Conservation (phyloP, 306 rosid genomes). For the Senna siamea region DNA sequence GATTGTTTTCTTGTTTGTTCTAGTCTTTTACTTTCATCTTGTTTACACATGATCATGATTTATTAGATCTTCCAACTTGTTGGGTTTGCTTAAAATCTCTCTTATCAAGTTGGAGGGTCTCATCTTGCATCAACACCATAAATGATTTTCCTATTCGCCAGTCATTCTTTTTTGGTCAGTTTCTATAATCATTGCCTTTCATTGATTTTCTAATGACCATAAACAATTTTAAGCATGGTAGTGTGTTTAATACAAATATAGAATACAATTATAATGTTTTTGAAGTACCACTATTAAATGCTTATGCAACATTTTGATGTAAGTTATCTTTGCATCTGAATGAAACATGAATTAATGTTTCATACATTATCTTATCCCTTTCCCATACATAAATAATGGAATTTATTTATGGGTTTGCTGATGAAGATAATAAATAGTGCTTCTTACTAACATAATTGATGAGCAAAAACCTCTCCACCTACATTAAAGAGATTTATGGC, state of each 20-base stretch:
- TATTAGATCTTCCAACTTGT: slow-evolving; percentile 22
- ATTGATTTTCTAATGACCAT: background rate
- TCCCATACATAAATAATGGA: slow-evolving; percentile 76
- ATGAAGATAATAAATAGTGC: slow-evolving; percentile 78
- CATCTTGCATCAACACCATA: slow-evolving; percentile 17
- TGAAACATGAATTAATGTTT: too few relatives aligned
- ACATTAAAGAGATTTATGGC: slow-evolving; percentile 72
- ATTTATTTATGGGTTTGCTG: slow-evolving; percentile 67
- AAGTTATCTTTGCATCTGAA: too few relatives aligned
- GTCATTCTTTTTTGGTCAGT: background rate
- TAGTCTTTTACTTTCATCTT: slow-evolving; percentile 30
- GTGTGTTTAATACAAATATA: too few relatives aligned
- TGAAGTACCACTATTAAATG: too few relatives aligned
- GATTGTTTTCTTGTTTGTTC: background rate
- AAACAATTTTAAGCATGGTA: too few relatives aligned
- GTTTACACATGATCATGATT: slow-evolving; percentile 25
- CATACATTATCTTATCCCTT: slow-evolving; percentile 57
- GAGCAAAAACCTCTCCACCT: slow-evolving; percentile 67
- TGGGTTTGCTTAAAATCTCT: slow-evolving; percentile 5
- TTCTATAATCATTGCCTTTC: background rate
- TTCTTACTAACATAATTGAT: slow-evolving; percentile 75
- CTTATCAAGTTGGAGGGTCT: slow-evolving; percentile 25
- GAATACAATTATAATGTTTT: too few relatives aligned
- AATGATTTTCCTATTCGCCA: background rate
- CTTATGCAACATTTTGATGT: too few relatives aligned